Evolutionary conservation across 352 stramenopile species (phyloP).

Genomic region (Phytophthora pluvialis): DNA sequence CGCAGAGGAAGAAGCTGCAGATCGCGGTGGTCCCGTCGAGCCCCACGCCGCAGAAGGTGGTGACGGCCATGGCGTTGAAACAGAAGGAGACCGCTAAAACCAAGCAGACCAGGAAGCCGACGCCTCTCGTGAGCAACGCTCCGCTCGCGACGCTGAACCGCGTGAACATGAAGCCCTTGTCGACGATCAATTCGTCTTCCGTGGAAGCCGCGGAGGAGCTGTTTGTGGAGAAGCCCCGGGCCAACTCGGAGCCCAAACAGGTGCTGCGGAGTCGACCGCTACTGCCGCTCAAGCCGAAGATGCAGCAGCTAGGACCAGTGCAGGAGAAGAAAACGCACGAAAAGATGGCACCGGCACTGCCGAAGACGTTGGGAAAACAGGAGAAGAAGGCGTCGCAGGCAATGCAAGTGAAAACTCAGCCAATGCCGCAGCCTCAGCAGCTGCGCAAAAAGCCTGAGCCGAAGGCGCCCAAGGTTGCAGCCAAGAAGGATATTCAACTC

Average conservation of each 20-base stretch:
- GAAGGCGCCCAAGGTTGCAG: slow-evolving; percentile 2
- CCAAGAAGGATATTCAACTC: slow-evolving; percentile 13
- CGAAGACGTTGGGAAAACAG: slow-evolving; percentile 18
- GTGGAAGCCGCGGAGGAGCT: slow-evolving; percentile 17
- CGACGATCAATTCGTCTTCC: slow-evolving; percentile 16
- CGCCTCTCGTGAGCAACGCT: slow-evolving; percentile 3
- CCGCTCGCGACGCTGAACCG: slow-evolving; percentile 24
- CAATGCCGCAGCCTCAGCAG: slow-evolving; percentile 15
- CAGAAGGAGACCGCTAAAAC: slow-evolving; percentile 11
- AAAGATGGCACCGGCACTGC: not conserved
- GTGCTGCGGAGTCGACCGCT: slow-evolving; percentile 32
- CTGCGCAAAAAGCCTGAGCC: slow-evolving; percentile 2
- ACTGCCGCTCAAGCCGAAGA: slow-evolving; percentile 28
- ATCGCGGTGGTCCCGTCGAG: slow-evolving; percentile 28
- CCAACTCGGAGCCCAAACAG: slow-evolving; percentile 41
- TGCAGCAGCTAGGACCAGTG: slow-evolving; percentile 13
- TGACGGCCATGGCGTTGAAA: slow-evolving; percentile 34
- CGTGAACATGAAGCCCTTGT: slow-evolving; percentile 28
- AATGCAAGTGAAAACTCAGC: slow-evolving; percentile 13
- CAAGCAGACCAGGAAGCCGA: slow-evolving; percentile 20
- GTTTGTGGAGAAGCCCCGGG: slow-evolving; percentile 27
- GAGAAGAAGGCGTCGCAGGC: slow-evolving; percentile 5
- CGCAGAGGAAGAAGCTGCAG: slow-evolving; percentile 30
- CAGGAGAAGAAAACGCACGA: slow-evolving; percentile 20
- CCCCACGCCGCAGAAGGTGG: slow-evolving; percentile 34